Evolutionary conservation across 371 early-diverging fungal species (phyloP).

Genomic region (Capillidium rhysosporum): DNA sequence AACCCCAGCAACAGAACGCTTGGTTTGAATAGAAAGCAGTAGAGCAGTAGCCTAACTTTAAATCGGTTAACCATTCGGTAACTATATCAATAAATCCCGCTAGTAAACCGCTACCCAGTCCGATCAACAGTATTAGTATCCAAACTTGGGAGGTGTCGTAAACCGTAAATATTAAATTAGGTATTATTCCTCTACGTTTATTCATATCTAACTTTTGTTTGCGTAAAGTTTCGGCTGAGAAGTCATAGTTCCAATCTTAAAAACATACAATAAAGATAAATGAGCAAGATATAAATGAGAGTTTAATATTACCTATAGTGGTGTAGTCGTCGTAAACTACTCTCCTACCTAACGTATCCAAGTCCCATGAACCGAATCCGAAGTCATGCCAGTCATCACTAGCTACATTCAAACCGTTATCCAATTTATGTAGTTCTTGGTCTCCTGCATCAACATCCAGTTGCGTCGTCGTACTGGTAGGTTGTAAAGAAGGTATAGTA

Average conservation of each 20-base stretch:
- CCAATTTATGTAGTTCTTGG: too few relatives aligned
- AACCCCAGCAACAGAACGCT: slow-evolving; percentile 80
- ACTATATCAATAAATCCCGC: slow-evolving; percentile 68
- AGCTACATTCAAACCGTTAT: too few relatives aligned
- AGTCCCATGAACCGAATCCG: slow-evolving; percentile 12
- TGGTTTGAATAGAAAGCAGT: slow-evolving; percentile 67
- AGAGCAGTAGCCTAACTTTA: slow-evolving; percentile 67
- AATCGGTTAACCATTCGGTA: slow-evolving; percentile 55
- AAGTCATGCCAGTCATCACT: too few relatives aligned
- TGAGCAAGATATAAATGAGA: neutral
- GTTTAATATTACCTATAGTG: slow-evolving; percentile 21
- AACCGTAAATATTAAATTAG: slow-evolving; percentile 18
- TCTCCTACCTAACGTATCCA: slow-evolving; percentile 24
- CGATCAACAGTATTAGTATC: slow-evolving; percentile 9
- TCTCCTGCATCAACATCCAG: too few relatives aligned
- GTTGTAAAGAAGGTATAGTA: too few relatives aligned
- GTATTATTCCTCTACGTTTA: slow-evolving; percentile 29
- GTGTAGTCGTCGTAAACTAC: slow-evolving; percentile 39
- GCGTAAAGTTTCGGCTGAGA: slow-evolving; percentile 69
- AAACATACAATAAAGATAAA: neutral
- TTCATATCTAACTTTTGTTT: slow-evolving; percentile 32
- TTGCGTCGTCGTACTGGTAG: too few relatives aligned
- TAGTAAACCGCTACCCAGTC: slow-evolving; percentile 45
- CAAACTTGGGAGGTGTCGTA: slow-evolving; percentile 73
- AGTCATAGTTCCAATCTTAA: slow-evolving; percentile 80